These are phyloP conservation scores for Pugionium dolabratum DNA, from an alignment of 345 rosid genomes.

Conservation along the genomic window DNA sequence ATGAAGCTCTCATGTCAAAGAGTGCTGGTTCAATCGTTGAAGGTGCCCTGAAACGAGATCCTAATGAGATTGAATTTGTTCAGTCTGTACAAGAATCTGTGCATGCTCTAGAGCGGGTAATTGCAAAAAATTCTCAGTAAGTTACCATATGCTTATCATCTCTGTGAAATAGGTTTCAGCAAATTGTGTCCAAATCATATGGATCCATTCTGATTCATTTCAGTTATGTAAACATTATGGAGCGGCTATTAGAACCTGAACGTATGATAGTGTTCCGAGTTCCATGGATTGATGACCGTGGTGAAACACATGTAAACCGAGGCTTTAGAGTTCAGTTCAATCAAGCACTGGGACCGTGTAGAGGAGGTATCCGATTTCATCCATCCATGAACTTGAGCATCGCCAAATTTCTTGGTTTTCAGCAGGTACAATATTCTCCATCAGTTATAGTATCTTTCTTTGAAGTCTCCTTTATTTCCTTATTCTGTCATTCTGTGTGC, in stretches of 20 bases:
- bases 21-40: constrained; percentile 97
- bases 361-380: constrained; percentile 96
- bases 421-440: constrained; percentile 58
- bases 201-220: constrained; percentile 35
- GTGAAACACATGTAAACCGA: constrained; percentile 94
- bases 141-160: constrained; percentile 46
- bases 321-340: constrained; percentile 96
- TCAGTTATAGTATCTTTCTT: background rate
- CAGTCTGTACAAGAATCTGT: constrained; percentile 95
- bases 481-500: background rate
- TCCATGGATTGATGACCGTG: constrained; percentile 98
- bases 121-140: constrained; percentile 95
- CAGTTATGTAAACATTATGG: constrained; percentile 97
- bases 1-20: constrained; percentile 98
- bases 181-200: constrained; percentile 25
- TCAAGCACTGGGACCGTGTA: constrained; percentile 94
- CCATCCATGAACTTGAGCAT: constrained; percentile 87
- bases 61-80: constrained; percentile 89
- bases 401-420: constrained; percentile 91
- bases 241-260: constrained; percentile 91
- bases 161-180: constrained; percentile 26
- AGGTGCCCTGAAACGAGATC: constrained; percentile 87
- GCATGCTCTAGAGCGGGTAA: constrained; percentile 98
- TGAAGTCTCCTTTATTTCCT: background rate
- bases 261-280: constrained; percentile 90